Base-by-base conservation (phyloP, 2,329 filamentous ascomycete species). In the Mariannaea elegans region DNA sequence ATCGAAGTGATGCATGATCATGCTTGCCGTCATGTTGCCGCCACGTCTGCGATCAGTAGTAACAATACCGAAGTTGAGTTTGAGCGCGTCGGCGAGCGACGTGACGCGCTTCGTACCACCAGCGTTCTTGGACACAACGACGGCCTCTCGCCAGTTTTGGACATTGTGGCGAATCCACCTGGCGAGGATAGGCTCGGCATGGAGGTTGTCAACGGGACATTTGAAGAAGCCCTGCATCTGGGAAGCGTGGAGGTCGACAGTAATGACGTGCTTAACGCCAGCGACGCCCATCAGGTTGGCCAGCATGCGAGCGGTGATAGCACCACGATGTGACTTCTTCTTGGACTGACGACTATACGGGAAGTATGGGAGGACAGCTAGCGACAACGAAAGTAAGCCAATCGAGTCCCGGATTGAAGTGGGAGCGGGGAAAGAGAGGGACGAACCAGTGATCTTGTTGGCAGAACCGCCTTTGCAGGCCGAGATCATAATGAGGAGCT, bases 151-250 rank as follows among this genome's bases (percentile, higher is more conserved):
- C 95, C 95, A 99, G 65, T 91, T 87, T 13, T 87, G 83, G 36
- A 99, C 90, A 73, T 97, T 95, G 75, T 90, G 87, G 61, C 90
- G 90, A 71, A 99, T 97, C 95, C 95, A 99, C 69, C 93, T 91
- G 53, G 94, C 93, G 71, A 99, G 93, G 64, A 98, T 85, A 14
- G 95, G 94, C 76, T 99, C 95, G 50, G 95, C 95, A 70, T 97
- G 93, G 52, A 99, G 88, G 73, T 99, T 98, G 78, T 99, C 95
- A 61, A 99, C 94, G 0, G 95, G 95, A 69, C 94, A 97, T 73
- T 92, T 92, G 84, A 99, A 99, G 81, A 99, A 99, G 59, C 95
- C 95, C 80, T 99, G 95, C 93, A 98, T 98, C 81, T 98, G 95
- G n/a, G 91, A 93, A 52, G 92, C 92, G 80, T 99, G 95, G 27